A percentile compares a stretch with the other conserved stretches of the same genome.
Evolutionary conservation across 1,284 basidiomycete genomes (phyloP).

Genomic region (Hemileia vastatrix): DNA sequence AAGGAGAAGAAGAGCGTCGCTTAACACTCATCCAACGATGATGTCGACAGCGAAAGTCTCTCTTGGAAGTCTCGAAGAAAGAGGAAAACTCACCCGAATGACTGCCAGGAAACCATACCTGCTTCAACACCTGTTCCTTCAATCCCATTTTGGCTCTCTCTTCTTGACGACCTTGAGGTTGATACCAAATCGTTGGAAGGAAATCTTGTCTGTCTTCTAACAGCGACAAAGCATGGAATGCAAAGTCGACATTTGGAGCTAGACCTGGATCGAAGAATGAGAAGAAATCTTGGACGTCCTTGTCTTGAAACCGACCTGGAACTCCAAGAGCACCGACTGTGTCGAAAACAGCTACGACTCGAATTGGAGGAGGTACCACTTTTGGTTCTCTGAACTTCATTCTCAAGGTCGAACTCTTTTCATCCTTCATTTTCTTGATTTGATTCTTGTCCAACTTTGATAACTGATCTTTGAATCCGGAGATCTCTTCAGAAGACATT

Average conservation of each 20-base stretch:
- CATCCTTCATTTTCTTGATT: not conserved
- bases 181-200: slow-evolving; percentile 32
- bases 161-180: slow-evolving; percentile 5
- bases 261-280: slow-evolving; percentile 34
- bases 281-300: slow-evolving; percentile 28
- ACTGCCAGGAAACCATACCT: slow-evolving; percentile 11
- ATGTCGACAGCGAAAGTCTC: too few species aligned
- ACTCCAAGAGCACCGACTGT: slow-evolving; percentile 4
- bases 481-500: not conserved
- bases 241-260: slow-evolving; percentile 29
- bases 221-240: slow-evolving; percentile 34
- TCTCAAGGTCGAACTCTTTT: not conserved
- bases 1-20: too few species aligned
- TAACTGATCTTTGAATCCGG: not conserved
- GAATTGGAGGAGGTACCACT: not conserved
- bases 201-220: slow-evolving; percentile 35
- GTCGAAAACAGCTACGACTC: not conserved
- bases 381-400: not conserved
- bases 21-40: too few species aligned
- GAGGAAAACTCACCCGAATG: too few species aligned
- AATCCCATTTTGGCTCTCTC: not conserved
- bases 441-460: not conserved
- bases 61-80: too few species aligned
- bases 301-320: slow-evolving; percentile 30
- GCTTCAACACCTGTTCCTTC: slow-evolving; percentile 9